These are phyloP conservation scores for Malassezia arunalokei DNA, from an alignment of 1,284 basidiomycete species.

Conservation along the genomic window DNA sequence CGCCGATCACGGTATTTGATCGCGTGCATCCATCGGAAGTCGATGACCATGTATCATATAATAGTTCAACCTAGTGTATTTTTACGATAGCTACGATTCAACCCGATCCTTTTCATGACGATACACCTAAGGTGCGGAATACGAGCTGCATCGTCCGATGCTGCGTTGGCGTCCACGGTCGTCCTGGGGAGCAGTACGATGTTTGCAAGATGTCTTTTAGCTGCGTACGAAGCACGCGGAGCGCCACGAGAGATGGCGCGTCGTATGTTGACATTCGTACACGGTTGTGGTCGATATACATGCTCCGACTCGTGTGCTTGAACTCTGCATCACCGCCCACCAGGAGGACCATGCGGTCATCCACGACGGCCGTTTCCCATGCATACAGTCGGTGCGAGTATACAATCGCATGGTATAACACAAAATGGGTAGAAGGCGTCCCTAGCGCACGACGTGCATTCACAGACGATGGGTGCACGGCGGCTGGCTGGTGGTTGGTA, in stretches of 20 bases:
- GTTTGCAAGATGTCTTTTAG: constrained; percentile 57
- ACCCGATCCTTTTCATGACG: not conserved
- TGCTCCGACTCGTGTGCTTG: constrained; percentile 63
- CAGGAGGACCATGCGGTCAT: constrained; percentile 69
- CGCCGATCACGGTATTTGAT: constrained; percentile 49
- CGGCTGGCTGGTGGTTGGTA: constrained; percentile 68
- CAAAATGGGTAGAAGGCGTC: constrained; percentile 21
- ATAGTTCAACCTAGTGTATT: not conserved
- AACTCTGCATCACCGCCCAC: constrained; percentile 86
- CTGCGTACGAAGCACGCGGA: constrained; percentile 66
- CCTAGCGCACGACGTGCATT: constrained; percentile 16
- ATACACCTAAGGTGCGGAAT: constrained; percentile 1
- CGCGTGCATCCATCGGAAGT: not conserved
- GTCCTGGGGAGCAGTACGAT: constrained; percentile 25
- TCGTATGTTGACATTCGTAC: constrained; percentile 58
- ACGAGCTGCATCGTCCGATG: not conserved
- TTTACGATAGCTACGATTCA: not conserved
- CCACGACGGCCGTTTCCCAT: constrained; percentile 88
- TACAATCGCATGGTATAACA: constrained; percentile 51
- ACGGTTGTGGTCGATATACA: constrained; percentile 75
- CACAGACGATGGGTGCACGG: constrained; percentile 69
- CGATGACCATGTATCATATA: not conserved
- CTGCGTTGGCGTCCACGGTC: not conserved
- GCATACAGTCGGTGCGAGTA: constrained; percentile 79
- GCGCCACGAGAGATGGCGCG: constrained; percentile 60